These are phyloP conservation scores for Letharia lupina DNA, from an alignment of 495 filamentous ascomycete genomes.

Conservation along the genomic window DNA sequence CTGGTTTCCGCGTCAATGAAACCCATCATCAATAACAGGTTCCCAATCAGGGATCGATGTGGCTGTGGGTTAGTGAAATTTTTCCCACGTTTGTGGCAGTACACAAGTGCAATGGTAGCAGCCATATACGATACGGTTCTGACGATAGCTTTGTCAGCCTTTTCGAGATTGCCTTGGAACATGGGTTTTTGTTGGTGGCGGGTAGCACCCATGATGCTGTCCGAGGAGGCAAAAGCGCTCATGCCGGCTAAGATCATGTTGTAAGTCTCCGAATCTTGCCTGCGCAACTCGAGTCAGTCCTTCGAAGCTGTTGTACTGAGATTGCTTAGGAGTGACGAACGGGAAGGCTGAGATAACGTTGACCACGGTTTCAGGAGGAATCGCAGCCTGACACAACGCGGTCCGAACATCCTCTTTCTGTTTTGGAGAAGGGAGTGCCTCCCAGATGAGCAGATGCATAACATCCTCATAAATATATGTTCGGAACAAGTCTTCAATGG, in stretches of 20 bases:
- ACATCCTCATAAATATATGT: conserved; percentile 36
- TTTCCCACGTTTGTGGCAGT: conserved; percentile 32
- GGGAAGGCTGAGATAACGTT: conserved; percentile 1
- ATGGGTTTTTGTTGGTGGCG: neutral
- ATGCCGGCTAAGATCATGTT: conserved; percentile 37
- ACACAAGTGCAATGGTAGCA: conserved; percentile 31
- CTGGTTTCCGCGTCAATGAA: conserved; percentile 31
- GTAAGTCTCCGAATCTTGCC: conserved; percentile 14
- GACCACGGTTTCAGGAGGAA: neutral
- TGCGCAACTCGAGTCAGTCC: neutral
- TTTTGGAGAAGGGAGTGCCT: conserved; percentile 31
- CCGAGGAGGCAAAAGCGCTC: conserved; percentile 34
- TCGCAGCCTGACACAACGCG: conserved; percentile 23
- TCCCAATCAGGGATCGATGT: conserved; percentile 34
- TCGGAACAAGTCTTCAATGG: conserved; percentile 37
- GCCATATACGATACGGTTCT: conserved; percentile 35
- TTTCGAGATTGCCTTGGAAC: conserved; percentile 29
- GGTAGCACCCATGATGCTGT: conserved; percentile 23
- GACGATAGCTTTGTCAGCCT: conserved; percentile 36
- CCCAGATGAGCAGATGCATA: conserved; percentile 40
- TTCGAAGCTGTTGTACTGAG: neutral
- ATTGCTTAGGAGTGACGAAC: neutral
- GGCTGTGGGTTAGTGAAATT: conserved; percentile 32
- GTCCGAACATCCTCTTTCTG: conserved; percentile 31
- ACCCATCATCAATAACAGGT: conserved; percentile 38